Base-by-base conservation (phyloP, 371 early-diverging fungal species). In the Apophysomyces elegans region DNA sequence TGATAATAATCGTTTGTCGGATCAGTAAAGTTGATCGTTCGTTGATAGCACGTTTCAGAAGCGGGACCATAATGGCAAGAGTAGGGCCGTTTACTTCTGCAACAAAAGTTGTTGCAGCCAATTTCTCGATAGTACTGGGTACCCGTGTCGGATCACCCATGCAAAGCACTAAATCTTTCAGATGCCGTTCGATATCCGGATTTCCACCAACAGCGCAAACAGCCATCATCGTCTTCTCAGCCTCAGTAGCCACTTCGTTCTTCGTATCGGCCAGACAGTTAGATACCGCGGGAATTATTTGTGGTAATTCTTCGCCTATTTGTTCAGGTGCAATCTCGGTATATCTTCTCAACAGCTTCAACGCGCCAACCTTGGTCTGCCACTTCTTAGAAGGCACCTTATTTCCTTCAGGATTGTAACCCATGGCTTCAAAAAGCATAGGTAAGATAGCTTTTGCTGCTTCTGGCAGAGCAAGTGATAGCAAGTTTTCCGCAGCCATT, bases 21-120 rank as follows among this genome's bases (percentile, higher is more conserved):
- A 85, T 70, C 21, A 86, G 62, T 12, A 79, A 66, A 39, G 86
- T 79, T 0, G 85, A 83, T 16, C 86, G 85, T 68, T 86, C 86
- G 62, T 84, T 83, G 58, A 88, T 61, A n/a, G 85, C 88, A 77
- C 88, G 85, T 57, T 82, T 81, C 58, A 88, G 70, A 12, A 88
- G 80, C 13, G 88, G 88, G 5, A 90, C 90, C 88, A 92, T 87
- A 67, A 93, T 88, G 68, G 93, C 91, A 39, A 93, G 82, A 16
- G 91, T 87, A 26, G 92, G 91, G 39, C 88, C 90, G 62, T 86
- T 88, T 68, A 93, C 92, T 69, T 88, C 89, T 50, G 89, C 88
- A 16, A 93, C 92, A 75, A 93, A 93, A 21, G 93, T 93, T 16
- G 91, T 91, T 44, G 86, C 85, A 1, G 91, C 87, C 21, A 93